Evolutionary conservation across 2,329 filamentous ascomycete species (phyloP), one percentile per base, ranked within the genome.

Genomic region (Cytospora paraplurivora): DNA sequence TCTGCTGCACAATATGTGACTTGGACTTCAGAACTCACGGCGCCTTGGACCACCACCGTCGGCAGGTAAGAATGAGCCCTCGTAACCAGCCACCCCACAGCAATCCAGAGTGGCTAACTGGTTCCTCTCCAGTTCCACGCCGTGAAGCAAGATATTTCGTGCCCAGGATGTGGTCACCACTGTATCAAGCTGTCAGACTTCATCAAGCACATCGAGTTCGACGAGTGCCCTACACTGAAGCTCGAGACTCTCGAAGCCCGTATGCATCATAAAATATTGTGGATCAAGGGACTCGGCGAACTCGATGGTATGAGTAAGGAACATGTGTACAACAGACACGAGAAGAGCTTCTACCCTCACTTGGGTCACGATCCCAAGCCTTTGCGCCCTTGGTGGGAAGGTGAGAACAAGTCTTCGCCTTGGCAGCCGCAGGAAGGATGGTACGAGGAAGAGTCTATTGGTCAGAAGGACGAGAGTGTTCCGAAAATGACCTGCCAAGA

Each of bases 191-290:
- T 79, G 0, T 72, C 75, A 0, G 66, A 57, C 0, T 75, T 83
- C 41, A 75, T 84, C 59, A 44, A 64, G 0, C 83, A 85, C 56
- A 73, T 85, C 4, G 81, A 85, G 69, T 66, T 67, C 2, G 69
- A 73, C 32, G 60, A 74, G 1, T 85, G 83, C 65, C 34, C 63
- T 1, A 58, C 44, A 0, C 75, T 85, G 62, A 37, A 44, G 4
- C 32, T 47, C 3, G 54, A 64, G 38, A 55, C n/a, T 5, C 37
- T 59, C 19, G 53, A 47, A n/a, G 58, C 62, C 33, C 64, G 21
- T 62, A 53, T 32, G 47, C 56, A 32, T n/a, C 75, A 61, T 78
- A 77, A 63, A 70, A 75, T 17, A 68, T 70, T 15, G 80, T 80
- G 54, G 68, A 17, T 74, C 0, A 68, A 69, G 2, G 66, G 69